Conservation (phyloP, 192 early-diverging fungal genomes). For the Entomortierella lignicola region DNA sequence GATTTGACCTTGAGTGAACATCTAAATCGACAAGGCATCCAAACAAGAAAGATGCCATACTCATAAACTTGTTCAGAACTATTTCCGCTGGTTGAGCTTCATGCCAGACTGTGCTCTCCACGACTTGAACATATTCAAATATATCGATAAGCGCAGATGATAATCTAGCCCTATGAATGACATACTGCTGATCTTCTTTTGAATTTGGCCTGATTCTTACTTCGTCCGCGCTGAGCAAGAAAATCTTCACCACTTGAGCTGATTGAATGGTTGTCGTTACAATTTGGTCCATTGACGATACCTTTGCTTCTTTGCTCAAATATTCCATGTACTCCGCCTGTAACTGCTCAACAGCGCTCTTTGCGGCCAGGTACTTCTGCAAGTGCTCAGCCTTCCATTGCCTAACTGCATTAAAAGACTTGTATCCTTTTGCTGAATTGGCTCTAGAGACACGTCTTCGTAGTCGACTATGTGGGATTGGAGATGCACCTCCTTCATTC, state of each 20-base stretch:
- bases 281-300: conserved; percentile 1
- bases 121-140: conserved; percentile 18
- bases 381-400: conserved; percentile 35
- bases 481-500: background rate
- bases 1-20: conserved; percentile 15
- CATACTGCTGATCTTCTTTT: conserved; percentile 28
- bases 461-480: conserved; percentile 9
- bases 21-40: conserved; percentile 35
- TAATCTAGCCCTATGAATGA: conserved; percentile 10
- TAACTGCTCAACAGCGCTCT: conserved; percentile 23
- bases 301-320: background rate
- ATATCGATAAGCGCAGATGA: conserved; percentile 16
- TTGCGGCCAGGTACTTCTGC: conserved; percentile 28
- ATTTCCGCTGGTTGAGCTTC: background rate
- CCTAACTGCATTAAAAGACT: conserved; percentile 51
- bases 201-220: conserved; percentile 16
- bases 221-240: conserved; percentile 34
- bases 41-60: conserved; percentile 11
- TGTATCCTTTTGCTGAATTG: conserved; percentile 47
- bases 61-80: conserved; percentile 24
- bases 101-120: conserved; percentile 2
- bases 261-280: conserved; percentile 23
- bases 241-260: conserved; percentile 23
- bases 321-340: conserved; percentile 42
- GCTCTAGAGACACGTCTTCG: conserved; percentile 35